These are phyloP conservation scores for Erodium moschatum DNA, from an alignment of 441 rosid genomes.

Conservation along the genomic window DNA sequence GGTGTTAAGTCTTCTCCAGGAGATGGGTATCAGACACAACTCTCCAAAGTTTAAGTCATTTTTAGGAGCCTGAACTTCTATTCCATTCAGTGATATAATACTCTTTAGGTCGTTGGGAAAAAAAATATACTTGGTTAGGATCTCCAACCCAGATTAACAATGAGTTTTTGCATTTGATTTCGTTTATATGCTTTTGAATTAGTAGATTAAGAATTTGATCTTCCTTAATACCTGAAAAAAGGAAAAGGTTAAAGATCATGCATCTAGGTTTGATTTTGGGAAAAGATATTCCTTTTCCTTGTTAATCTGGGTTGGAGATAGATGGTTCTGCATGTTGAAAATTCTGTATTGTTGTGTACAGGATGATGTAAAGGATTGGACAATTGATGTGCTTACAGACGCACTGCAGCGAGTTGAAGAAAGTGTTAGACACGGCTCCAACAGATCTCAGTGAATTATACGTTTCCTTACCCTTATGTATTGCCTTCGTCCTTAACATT, in stretches of 20 bases:
- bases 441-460: constrained; percentile 25
- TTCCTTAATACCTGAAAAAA: background rate
- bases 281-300: background rate
- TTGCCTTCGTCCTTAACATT: too few species aligned
- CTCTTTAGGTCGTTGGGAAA: background rate
- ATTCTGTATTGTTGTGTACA: constrained; percentile 22
- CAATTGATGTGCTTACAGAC: constrained; percentile 72
- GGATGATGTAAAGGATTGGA: constrained; percentile 84
- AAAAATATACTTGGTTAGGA: background rate
- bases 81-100: background rate
- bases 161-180: background rate
- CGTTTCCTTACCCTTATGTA: too few species aligned
- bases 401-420: constrained; percentile 72
- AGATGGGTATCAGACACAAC: background rate
- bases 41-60: background rate
- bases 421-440: constrained; percentile 37
- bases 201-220: too few species aligned
- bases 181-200: background rate
- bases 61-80: background rate
- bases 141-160: too few species aligned
- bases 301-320: background rate
- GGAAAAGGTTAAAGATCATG: background rate
- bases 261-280: background rate
- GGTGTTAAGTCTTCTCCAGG: background rate
- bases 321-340: background rate